phyloP scores from a whole-genome alignment of 495 filamentous ascomycete species.

The Cenococcum geophilum region DNA sequence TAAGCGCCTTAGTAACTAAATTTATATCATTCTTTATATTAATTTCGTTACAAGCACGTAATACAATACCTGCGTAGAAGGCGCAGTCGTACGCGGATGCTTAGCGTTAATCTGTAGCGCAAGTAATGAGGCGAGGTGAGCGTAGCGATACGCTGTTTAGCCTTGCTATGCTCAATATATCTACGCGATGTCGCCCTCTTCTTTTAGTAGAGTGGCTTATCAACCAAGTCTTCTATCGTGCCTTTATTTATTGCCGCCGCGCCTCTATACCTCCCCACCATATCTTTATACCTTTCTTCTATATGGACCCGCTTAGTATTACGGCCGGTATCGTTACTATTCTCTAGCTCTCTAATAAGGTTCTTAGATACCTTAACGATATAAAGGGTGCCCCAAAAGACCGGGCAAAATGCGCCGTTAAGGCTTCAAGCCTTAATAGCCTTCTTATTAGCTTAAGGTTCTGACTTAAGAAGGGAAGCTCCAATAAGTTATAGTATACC shows the following conservation, averaged over 20 bases:
- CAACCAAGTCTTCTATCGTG: too few relatives aligned
- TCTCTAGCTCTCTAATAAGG: constrained; percentile 29
- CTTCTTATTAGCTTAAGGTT: constrained; percentile 31
- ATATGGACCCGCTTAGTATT: constrained; percentile 30
- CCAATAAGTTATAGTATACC: constrained; percentile 24
- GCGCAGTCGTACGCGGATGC: too few relatives aligned
- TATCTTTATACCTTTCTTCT: constrained; percentile 1
- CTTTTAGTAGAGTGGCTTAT: too few relatives aligned
- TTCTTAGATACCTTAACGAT: constrained; percentile 32
- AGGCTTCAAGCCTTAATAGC: constrained; percentile 24
- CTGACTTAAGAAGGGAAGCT: constrained; percentile 24
- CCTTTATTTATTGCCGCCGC: too few relatives aligned
- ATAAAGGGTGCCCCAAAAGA: constrained; percentile 36
- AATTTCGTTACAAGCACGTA: too few relatives aligned
- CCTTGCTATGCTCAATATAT: constrained; percentile 10
- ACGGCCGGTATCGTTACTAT: constrained; percentile 36
- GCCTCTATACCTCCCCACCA: too few relatives aligned
- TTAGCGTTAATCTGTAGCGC: too few relatives aligned
- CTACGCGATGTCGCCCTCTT: constrained; percentile 11
- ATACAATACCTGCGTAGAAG: too few relatives aligned
- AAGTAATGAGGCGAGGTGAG: too few relatives aligned
- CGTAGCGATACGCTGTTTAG: too few relatives aligned
- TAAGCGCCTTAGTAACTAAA: too few relatives aligned
- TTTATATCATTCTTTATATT: too few relatives aligned
- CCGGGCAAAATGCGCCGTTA: constrained; percentile 19